Conservation (phyloP, 2,329 filamentous ascomycete species). For the Tolypocladium amazonense region DNA sequence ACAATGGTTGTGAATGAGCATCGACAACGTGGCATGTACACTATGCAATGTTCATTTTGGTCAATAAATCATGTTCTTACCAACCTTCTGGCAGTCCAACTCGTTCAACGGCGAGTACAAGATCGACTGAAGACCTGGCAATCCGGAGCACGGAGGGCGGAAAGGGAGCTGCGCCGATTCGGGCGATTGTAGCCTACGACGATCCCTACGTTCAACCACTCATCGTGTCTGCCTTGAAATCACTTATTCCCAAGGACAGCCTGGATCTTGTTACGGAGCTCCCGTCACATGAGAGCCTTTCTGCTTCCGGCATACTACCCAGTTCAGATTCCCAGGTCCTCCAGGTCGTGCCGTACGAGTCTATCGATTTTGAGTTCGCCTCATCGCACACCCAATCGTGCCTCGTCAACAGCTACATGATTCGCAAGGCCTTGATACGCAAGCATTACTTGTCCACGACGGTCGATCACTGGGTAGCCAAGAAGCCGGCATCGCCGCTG, state of each 20-base stretch:
- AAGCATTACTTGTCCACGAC: conserved; percentile 90
- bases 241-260: conserved; percentile 42
- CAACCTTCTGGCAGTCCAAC: conserved; percentile 14
- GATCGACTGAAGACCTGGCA: conserved; percentile 7
- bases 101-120: conserved; percentile 4
- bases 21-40: conserved; percentile 14
- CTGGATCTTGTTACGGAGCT: conserved; percentile 45
- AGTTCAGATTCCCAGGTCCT: conserved; percentile 39
- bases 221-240: conserved; percentile 60
- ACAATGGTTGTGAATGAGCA: conserved; percentile 1
- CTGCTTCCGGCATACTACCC: conserved; percentile 25
- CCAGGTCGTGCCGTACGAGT: conserved; percentile 80
- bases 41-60: conserved; percentile 9
- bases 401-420: conserved; percentile 82
- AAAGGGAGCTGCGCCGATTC: conserved; percentile 18
- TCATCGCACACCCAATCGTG: conserved; percentile 49
- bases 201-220: conserved; percentile 85
- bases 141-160: conserved; percentile 9
- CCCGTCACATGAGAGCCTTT: conserved; percentile 19
- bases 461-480: conserved; percentile 74
- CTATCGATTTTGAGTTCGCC: conserved; percentile 72
- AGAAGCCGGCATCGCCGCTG: conserved; percentile 64
- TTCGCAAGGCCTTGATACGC: conserved; percentile 89
- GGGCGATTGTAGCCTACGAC: conserved; percentile 74
- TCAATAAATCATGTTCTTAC: conserved; percentile 27